Base-by-base conservation (phyloP, 768 basidiomycete species). In the Hemileccinum rubropunctum region DNA sequence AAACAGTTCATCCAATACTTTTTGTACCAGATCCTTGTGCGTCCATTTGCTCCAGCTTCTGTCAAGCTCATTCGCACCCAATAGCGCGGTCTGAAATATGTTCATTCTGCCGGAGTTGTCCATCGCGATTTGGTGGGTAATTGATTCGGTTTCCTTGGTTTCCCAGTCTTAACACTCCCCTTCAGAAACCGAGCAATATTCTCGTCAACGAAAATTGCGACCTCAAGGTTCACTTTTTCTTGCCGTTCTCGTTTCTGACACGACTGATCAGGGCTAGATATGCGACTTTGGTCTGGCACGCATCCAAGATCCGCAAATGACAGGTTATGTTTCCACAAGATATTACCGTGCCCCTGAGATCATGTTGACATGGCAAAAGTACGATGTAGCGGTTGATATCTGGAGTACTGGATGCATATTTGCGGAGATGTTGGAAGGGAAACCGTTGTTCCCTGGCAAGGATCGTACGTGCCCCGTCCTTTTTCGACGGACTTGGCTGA, bases 1-100 rank as follows among this genome's bases (percentile, higher is more conserved):
- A 98, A 99, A 76, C 97, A 99, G 68, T 99, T 99, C 71, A 98
- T 98, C 51, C 97, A 99, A 67, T 99, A 99, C 71, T 99, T 99
- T 78, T 76, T 99, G 23, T 99, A 99, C 74, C 97, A 99, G 71
- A 99, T 99, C 56, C 79, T 99, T 51, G 94, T 94, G 50, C 48
- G 86, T 73, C 27, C 21, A 12, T 47, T 48, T 23, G 10, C 46
- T 53, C 18, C 37, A 32, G 44, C n/a, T 15, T 33, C 37, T 20
- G 6, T 39, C 47, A 37, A 15, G n/a, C 42, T 41, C 44, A 55
- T 53, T 60, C 37, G 50, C 23, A 20, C 12, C 36, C 28, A 20
- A 48, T 58, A 95, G 92, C 92, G 97, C 35, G 97, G 97, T 47
- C 79, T 99, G 42, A 99, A 98, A 84, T 98, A 98, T 65, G 97